A percentile compares a stretch with the other conserved stretches of the same genome.
These are phyloP conservation scores for Allium cepa DNA, from an alignment of 106 monocot species.

Conservation along the genomic window DNA sequence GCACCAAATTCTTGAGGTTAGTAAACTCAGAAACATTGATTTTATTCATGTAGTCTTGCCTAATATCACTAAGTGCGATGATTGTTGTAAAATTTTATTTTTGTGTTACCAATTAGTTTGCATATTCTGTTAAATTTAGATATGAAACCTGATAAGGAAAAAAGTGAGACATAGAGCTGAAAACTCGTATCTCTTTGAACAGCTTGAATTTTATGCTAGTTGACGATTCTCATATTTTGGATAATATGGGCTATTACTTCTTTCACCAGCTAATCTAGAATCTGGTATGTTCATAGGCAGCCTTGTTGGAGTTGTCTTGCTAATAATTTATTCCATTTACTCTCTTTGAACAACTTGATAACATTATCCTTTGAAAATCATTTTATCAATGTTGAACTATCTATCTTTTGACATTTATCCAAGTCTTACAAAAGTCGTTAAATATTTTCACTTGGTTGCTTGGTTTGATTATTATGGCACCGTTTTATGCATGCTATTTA, in stretches of 20 bases:
- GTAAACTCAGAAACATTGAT: constrained; percentile 7
- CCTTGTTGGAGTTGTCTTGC: constrained; percentile 6
- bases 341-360: no score
- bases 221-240: no score
- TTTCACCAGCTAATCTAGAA: constrained; percentile 15
- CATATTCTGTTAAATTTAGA: constrained; percentile 2
- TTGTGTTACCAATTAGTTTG: background rate
- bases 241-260: background rate
- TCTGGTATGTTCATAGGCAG: constrained; percentile 7
- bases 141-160: background rate
- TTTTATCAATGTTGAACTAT: background rate
- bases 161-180: constrained; percentile 3
- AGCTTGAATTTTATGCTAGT: constrained; percentile 1
- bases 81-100: background rate
- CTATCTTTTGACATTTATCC: background rate
- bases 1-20: constrained; percentile 79
- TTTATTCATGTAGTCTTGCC: no score
- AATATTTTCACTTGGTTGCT: no score
- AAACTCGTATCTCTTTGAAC: background rate
- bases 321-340: no score
- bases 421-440: background rate
- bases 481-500: no score
- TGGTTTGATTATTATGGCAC: no score
- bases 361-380: background rate
- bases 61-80: no score